Evolutionary conservation across 75 land plant genomes (phyloP).

Genomic region (Adiantum capillusveneris): DNA sequence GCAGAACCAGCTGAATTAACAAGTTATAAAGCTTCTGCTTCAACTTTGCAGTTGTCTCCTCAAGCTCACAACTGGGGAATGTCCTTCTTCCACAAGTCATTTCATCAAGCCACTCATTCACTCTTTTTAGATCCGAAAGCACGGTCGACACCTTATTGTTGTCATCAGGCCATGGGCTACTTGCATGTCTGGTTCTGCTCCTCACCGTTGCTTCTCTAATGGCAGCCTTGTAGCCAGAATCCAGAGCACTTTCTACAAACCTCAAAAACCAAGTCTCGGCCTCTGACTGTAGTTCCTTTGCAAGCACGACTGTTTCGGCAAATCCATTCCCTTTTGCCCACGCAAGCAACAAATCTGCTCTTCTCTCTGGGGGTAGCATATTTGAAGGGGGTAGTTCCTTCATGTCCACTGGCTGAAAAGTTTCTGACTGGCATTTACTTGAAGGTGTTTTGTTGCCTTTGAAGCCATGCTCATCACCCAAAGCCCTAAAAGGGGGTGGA

Average conservation of each 20-base stretch:
- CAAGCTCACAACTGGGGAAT: constrained; percentile 16
- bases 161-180: constrained; percentile 8
- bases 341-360: constrained; percentile 3
- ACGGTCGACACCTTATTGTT: constrained; percentile 50
- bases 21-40: constrained; percentile 82
- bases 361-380: too few species aligned
- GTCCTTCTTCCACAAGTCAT: constrained; percentile 23
- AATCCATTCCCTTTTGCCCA: constrained; percentile 55
- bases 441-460: too few species aligned
- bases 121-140: constrained; percentile 73
- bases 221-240: constrained; percentile 51
- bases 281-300: constrained; percentile 38
- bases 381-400: too few species aligned
- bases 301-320: constrained; percentile 51
- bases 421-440: too few species aligned
- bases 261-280: constrained; percentile 74
- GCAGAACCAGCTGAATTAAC: constrained; percentile 62
- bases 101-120: constrained; percentile 82
- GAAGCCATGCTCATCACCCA: too few species aligned
- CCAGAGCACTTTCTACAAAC: constrained; percentile 73
- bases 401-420: too few species aligned
- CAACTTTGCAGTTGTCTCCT: constrained; percentile 46
- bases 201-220: constrained; percentile 14
- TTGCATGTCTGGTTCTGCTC: constrained; percentile 14
- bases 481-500: too few species aligned